A percentile compares a stretch with the other conserved stretches of the same genome.
Evolutionary conservation across 495 filamentous ascomycete species (phyloP).

Genomic region (Xylaria cubensis): DNA sequence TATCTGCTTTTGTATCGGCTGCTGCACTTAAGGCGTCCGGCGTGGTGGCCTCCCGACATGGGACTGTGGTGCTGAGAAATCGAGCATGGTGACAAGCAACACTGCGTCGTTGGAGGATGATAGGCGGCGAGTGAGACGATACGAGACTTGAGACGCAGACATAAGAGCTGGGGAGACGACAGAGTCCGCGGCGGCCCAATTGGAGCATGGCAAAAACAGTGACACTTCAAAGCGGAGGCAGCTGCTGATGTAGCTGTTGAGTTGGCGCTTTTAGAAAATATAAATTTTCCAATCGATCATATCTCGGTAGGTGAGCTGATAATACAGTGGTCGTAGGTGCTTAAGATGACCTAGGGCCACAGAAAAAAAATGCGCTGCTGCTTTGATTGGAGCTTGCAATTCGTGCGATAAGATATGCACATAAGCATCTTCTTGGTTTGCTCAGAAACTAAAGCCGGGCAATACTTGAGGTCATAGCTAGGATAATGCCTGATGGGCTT

Average conservation of each 20-base stretch:
- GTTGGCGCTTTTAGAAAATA: not conserved
- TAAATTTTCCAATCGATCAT: not conserved
- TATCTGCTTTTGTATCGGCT: not conserved
- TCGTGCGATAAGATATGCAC: slow-evolving; percentile 13
- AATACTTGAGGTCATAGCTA: not conserved
- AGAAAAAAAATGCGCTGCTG: slow-evolving; percentile 5
- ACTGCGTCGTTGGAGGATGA: slow-evolving; percentile 3
- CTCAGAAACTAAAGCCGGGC: not conserved
- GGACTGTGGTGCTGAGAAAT: slow-evolving; percentile 24
- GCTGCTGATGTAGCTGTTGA: not conserved
- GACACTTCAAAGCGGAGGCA: slow-evolving; percentile 6
- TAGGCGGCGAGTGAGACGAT: slow-evolving; percentile 9
- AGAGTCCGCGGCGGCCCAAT: slow-evolving; percentile 34
- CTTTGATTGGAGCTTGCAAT: slow-evolving; percentile 1
- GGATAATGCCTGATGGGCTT: slow-evolving; percentile 4
- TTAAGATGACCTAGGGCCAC: not conserved
- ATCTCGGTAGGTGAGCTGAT: not conserved
- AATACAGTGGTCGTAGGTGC: not conserved
- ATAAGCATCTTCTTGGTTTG: not conserved
- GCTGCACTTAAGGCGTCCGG: not conserved
- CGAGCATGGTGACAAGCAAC: slow-evolving; percentile 19
- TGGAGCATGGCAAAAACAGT: slow-evolving; percentile 42
- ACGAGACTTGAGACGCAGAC: slow-evolving; percentile 38
- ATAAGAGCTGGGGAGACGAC: slow-evolving; percentile 36
- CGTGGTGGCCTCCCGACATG: not conserved